Conservation (phyloP, 306 rosid genomes). For the Rubus parviflorus region DNA sequence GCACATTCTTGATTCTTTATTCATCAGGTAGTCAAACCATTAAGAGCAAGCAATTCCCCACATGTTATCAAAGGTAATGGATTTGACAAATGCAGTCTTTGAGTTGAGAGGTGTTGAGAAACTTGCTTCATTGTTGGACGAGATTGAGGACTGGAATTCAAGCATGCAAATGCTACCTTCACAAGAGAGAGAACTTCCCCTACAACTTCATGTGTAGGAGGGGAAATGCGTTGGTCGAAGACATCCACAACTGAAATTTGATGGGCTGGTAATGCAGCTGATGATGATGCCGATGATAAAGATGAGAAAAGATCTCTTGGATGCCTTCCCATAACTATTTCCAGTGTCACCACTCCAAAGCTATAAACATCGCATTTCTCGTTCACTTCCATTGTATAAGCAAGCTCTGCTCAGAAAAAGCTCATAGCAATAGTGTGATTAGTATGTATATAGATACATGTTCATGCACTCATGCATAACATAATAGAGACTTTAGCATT, state of each 20-base stretch:
- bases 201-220: background rate
- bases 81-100: background rate
- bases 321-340: conserved; percentile 14
- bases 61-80: background rate
- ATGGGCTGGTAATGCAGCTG: background rate
- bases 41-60: background rate
- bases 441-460: too few species aligned
- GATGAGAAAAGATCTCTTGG: conserved; percentile 8
- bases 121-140: conserved; percentile 19
- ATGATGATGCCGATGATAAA: background rate
- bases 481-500: too few species aligned
- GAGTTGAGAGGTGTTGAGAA: background rate
- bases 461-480: too few species aligned
- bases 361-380: conserved; percentile 11
- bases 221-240: conserved; percentile 3
- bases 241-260: background rate
- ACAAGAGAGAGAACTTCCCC: background rate
- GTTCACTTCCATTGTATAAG: background rate
- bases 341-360: conserved; percentile 19
- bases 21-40: background rate
- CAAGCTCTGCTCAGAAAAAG: conserved; percentile 8
- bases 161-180: conserved; percentile 1
- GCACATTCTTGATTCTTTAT: background rate
- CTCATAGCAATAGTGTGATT: too few species aligned
- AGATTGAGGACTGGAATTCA: conserved; percentile 4